phyloP scores from a whole-genome alignment of 2,329 filamentous ascomycete species.

The Cadophora sp. region DNA sequence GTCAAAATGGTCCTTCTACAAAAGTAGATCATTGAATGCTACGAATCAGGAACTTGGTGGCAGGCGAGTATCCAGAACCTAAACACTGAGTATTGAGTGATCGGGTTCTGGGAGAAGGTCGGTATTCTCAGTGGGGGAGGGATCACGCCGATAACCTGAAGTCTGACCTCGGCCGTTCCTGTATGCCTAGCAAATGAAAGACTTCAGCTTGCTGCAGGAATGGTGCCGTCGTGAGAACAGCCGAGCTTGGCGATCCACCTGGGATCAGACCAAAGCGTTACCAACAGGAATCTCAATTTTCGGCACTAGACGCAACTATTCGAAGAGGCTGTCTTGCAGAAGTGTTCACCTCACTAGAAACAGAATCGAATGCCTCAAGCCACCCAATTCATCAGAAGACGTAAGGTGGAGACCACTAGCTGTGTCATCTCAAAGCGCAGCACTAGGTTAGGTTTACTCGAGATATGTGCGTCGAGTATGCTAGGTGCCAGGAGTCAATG shows the following conservation, averaged over 20 bases:
- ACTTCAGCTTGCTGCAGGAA: not conserved
- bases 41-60: not conserved
- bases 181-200: not conserved
- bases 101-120: not conserved
- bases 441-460: too few species aligned
- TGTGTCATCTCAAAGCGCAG: too few species aligned
- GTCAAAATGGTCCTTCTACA: too few species aligned
- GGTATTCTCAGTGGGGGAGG: not conserved
- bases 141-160: not conserved
- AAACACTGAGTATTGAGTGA: not conserved
- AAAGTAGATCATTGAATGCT: not conserved
- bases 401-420: too few species aligned
- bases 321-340: not conserved
- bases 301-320: not conserved
- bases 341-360: too few species aligned
- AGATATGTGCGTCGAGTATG: too few species aligned
- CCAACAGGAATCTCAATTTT: not conserved
- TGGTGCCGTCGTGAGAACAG: not conserved
- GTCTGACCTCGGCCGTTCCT: not conserved
- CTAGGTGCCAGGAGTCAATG: too few species aligned
- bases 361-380: too few species aligned
- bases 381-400: too few species aligned
- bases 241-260: not conserved
- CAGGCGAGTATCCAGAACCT: too few species aligned
- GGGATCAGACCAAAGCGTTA: not conserved